These are phyloP conservation scores for Didymellaceae sp. DNA, from an alignment of 2,329 filamentous ascomycete species.

Conservation along the genomic window DNA sequence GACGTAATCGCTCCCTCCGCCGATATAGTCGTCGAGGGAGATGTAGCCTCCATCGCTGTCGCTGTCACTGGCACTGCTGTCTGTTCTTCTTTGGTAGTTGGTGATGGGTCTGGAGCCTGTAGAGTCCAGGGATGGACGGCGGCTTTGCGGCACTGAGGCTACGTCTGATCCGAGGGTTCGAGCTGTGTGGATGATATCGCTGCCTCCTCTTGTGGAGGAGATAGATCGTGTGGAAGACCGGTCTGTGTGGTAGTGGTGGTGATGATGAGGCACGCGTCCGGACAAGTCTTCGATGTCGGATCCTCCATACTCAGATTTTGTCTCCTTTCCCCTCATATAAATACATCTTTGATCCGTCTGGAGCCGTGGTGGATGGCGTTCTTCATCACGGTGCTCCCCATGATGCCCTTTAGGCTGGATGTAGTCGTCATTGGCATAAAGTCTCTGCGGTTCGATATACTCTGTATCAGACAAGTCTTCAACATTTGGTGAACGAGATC, in stretches of 20 bases:
- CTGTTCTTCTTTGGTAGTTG: not conserved
- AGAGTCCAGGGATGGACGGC: too few species aligned
- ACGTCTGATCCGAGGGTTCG: not conserved
- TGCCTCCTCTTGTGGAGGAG: too few species aligned
- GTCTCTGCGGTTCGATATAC: not conserved
- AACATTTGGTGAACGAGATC: not conserved
- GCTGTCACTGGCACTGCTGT: not conserved
- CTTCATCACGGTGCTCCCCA: not conserved
- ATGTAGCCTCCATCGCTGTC: slow-evolving; percentile 12
- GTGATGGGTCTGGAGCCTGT: too few species aligned
- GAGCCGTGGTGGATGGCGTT: too few species aligned
- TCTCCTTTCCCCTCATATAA: too few species aligned
- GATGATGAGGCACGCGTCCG: too few species aligned
- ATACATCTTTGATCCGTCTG: not conserved
- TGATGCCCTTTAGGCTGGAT: not conserved
- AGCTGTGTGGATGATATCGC: not conserved
- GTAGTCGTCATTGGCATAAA: not conserved
- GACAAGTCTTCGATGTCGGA: too few species aligned
- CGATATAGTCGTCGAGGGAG: slow-evolving; percentile 11
- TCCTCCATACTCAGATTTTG: too few species aligned
- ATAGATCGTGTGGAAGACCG: too few species aligned
- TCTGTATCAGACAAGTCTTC: not conserved
- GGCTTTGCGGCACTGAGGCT: too few species aligned
- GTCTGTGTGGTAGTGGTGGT: too few species aligned
- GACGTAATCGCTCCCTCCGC: slow-evolving; percentile 2